Evolutionary conservation across 2,329 filamentous ascomycete genomes (phyloP).

Genomic region (Monosporascus cannonballus): DNA sequence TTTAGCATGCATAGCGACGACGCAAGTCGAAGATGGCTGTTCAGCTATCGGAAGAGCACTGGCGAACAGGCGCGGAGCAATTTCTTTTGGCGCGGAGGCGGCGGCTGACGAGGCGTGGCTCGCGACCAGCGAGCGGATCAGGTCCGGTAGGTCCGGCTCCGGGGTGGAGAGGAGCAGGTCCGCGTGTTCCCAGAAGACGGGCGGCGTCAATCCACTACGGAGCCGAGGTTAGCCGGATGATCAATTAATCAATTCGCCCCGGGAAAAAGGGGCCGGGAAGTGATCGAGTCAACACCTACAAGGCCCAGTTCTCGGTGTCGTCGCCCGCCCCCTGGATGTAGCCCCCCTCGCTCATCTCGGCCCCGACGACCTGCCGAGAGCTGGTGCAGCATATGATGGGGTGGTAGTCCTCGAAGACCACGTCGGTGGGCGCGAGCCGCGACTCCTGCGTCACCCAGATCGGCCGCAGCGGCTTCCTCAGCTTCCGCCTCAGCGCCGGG

Average conservation of each 20-base stretch:
- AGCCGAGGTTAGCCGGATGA: neutral
- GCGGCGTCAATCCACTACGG: constrained; percentile 60
- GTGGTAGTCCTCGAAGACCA: constrained; percentile 53
- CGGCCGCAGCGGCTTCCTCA: constrained; percentile 69
- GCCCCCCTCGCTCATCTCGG: constrained; percentile 62
- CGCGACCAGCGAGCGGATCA: constrained; percentile 37
- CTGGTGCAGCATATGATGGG: constrained; percentile 82
- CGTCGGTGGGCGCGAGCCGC: constrained; percentile 29
- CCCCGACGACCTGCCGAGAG: constrained; percentile 63
- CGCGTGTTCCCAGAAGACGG: constrained; percentile 71
- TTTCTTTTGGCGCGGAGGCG: constrained; percentile 15
- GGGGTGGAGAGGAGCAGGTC: constrained; percentile 52
- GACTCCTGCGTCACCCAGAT: constrained; percentile 76
- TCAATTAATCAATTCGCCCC: neutral
- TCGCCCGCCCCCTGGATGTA: constrained; percentile 96
- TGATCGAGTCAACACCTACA: constrained; percentile 13
- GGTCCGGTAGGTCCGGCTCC: constrained; percentile 56
- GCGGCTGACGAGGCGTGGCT: neutral
- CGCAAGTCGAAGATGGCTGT: constrained; percentile 23
- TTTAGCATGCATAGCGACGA: constrained; percentile 36
- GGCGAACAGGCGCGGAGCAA: constrained; percentile 29
- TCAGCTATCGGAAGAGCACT: constrained; percentile 11
- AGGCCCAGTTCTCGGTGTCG: constrained; percentile 89
- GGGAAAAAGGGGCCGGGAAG: neutral
- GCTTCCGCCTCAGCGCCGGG: constrained; percentile 41